A percentile compares a stretch with the other conserved stretches of the same genome.
Conservation (phyloP, 2,329 filamentous ascomycete genomes). For the Penicillium sp. region DNA sequence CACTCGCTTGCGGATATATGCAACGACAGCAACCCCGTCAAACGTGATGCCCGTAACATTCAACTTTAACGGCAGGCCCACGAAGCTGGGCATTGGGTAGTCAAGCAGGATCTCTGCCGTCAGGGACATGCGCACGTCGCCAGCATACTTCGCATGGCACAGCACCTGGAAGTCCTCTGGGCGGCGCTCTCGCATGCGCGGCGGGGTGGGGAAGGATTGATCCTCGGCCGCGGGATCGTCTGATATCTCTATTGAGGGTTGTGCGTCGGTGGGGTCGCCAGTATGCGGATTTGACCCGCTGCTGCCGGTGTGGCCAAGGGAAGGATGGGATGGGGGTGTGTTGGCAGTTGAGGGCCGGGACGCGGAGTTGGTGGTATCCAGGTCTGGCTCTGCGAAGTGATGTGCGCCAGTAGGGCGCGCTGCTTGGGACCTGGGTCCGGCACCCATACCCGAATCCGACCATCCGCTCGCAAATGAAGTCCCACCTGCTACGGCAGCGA, state of each 20-base stretch:
- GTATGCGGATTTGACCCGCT: slow-evolving; percentile 30
- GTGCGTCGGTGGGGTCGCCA: slow-evolving; percentile 26
- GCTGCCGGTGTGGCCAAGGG: slow-evolving; percentile 23
- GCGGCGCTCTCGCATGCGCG: slow-evolving; percentile 67
- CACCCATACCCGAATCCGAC: slow-evolving; percentile 33
- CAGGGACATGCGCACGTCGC: slow-evolving; percentile 81
- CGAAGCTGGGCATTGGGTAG: slow-evolving; percentile 98
- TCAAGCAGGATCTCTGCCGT: slow-evolving; percentile 95
- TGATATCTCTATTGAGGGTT: slow-evolving; percentile 20
- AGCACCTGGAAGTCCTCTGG: slow-evolving; percentile 90
- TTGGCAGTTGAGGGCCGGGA: slow-evolving; percentile 48
- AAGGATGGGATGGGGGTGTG: slow-evolving; percentile 34
- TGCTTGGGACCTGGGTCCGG: slow-evolving; percentile 18
- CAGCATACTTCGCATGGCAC: slow-evolving; percentile 84
- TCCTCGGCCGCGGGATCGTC: slow-evolving; percentile 20
- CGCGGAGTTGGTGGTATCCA: slow-evolving; percentile 39
- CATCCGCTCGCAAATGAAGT: slow-evolving; percentile 42
- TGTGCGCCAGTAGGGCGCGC: slow-evolving; percentile 21
- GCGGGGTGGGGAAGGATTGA: slow-evolving; percentile 40
- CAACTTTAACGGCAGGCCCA: slow-evolving; percentile 88
- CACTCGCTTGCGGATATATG: slow-evolving; percentile 82
- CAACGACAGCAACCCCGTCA: slow-evolving; percentile 89
- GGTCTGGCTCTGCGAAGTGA: slow-evolving; percentile 34
- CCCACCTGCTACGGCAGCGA: slow-evolving; percentile 48
- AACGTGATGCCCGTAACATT: slow-evolving; percentile 95